Base-by-base conservation (phyloP, 441 rosid genomes). In the Breynia disticha region DNA sequence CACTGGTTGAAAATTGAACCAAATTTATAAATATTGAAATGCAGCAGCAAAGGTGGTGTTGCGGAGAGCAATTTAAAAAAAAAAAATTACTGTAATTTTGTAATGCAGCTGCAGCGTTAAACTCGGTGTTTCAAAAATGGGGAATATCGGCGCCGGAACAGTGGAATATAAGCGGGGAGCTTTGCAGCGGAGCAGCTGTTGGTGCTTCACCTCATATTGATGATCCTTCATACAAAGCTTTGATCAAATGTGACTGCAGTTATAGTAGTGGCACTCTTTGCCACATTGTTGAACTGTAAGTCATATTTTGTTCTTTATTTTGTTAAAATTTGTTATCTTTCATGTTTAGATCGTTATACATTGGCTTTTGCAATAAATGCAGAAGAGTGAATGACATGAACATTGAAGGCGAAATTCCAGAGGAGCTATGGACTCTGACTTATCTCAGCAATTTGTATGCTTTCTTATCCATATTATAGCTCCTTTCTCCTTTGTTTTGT, bases 401-500 rank as follows among this genome's bases (percentile, higher is more conserved):
- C 15, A 14, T 39, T 39, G 15, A 9, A 14, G 43, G 14, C 9
- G 43, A 8, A 13, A 39, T 39, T 39, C 43, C 43, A 39, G 43
- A 9, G 12, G 43, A 39, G 43, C 43, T 39, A 14, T 39, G 43
- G 43, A 39, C 43, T 74, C 65, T 85, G 50, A 73, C 71, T 66
- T 67, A 62, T 64, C 77, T 85, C 61, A 57, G 69, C 11, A 69
- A 78, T 71, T 73, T 85, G 87, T 82, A 78, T 16, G 72, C 14
- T 65, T 71, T 67, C 51, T 47, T 24, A 24, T 24, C 7, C 32
- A 24, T 2, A 24, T 24, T 24, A 24, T 24, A 24, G 7, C 32
- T 24, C 32, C 32, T 39, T 39, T 39, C 11, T 39, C 43, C 43
- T 39, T 9, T 14, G 43, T 39, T 9, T 24, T 24, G 32, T 24